A percentile compares a stretch with the other conserved stretches of the same genome.
These are phyloP conservation scores for Hypoxylon trugodes DNA, from an alignment of 495 filamentous ascomycete genomes.

Conservation along the genomic window DNA sequence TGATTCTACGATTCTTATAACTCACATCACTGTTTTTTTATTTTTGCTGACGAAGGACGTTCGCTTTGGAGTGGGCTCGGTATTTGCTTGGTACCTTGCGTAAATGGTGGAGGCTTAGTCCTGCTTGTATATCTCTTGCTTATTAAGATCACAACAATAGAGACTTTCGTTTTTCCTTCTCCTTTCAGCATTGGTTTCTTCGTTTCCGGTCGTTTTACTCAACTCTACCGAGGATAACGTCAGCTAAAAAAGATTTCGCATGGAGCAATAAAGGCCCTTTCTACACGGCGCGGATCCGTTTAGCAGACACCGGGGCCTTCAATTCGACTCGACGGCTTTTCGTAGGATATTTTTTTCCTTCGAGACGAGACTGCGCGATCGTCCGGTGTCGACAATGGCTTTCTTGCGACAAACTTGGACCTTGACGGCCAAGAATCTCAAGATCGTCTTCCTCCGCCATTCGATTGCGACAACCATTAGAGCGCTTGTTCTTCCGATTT, in stretches of 20 bases:
- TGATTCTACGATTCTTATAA: slow-evolving; percentile 6
- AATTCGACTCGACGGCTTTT: slow-evolving; percentile 9
- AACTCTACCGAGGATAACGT: neutral
- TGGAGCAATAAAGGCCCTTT: slow-evolving; percentile 22
- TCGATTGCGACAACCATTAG: slow-evolving; percentile 68
- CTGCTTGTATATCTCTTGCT: slow-evolving; percentile 5
- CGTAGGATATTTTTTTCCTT: slow-evolving; percentile 2
- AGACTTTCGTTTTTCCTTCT: too few relatives aligned
- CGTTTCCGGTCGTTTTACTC: neutral
- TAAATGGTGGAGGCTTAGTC: slow-evolving; percentile 12
- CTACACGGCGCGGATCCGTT: slow-evolving; percentile 23
- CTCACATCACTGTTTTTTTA: neutral
- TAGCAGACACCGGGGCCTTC: slow-evolving; percentile 17
- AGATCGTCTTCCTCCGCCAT: slow-evolving; percentile 73
- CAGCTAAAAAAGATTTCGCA: slow-evolving; percentile 13
- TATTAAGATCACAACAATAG: too few relatives aligned
- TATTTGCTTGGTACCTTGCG: neutral
- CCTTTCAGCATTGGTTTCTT: slow-evolving; percentile 5
- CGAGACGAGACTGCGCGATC: slow-evolving; percentile 13
- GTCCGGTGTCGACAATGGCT: slow-evolving; percentile 53
- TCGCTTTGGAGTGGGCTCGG: neutral
- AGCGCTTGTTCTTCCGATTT: slow-evolving; percentile 74
- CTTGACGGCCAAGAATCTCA: slow-evolving; percentile 75
- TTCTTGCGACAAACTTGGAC: slow-evolving; percentile 75
- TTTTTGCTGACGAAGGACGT: neutral